Evolutionary conservation across 2,329 filamentous ascomycete genomes (phyloP).

Genomic region (Phaeosphaeriaceae sp.): DNA sequence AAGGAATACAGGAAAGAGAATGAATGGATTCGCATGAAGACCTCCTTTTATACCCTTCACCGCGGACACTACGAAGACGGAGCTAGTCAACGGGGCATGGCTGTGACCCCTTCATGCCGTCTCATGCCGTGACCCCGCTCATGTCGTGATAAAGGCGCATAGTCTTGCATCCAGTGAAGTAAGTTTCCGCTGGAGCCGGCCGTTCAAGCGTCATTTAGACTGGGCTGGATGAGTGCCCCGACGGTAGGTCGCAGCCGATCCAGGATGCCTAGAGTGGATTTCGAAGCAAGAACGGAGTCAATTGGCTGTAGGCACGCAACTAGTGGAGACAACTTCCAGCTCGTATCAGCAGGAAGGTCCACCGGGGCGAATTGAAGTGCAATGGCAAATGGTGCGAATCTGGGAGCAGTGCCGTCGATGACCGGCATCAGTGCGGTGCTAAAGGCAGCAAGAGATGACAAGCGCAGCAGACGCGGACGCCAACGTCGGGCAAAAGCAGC

Average conservation of each 20-base stretch:
- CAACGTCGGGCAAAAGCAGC: slow-evolving; percentile 44
- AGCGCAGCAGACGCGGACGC: slow-evolving; percentile 48
- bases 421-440: slow-evolving; percentile 33
- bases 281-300: slow-evolving; percentile 27
- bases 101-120: slow-evolving; percentile 44
- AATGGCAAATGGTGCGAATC: slow-evolving; percentile 37
- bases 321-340: slow-evolving; percentile 34
- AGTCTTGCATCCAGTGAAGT: slow-evolving; percentile 47
- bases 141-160: slow-evolving; percentile 50
- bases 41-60: slow-evolving; percentile 48
- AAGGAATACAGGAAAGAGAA: slow-evolving; percentile 34
- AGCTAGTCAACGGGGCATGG: slow-evolving; percentile 38
- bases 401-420: slow-evolving; percentile 32
- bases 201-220: slow-evolving; percentile 42
- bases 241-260: slow-evolving; percentile 41
- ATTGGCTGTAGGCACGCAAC: slow-evolving; percentile 38
- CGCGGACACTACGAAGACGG: slow-evolving; percentile 23
- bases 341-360: slow-evolving; percentile 40
- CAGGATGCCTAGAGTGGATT: slow-evolving; percentile 42
- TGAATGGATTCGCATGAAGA: slow-evolving; percentile 21
- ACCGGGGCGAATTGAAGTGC: slow-evolving; percentile 39
- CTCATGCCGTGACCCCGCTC: slow-evolving; percentile 46
- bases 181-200: slow-evolving; percentile 44
- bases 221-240: slow-evolving; percentile 42
- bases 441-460: slow-evolving; percentile 47